These are phyloP conservation scores for Lasiodiplodia sp. DNA, from an alignment of 2,329 filamentous ascomycete genomes.

Conservation along the genomic window DNA sequence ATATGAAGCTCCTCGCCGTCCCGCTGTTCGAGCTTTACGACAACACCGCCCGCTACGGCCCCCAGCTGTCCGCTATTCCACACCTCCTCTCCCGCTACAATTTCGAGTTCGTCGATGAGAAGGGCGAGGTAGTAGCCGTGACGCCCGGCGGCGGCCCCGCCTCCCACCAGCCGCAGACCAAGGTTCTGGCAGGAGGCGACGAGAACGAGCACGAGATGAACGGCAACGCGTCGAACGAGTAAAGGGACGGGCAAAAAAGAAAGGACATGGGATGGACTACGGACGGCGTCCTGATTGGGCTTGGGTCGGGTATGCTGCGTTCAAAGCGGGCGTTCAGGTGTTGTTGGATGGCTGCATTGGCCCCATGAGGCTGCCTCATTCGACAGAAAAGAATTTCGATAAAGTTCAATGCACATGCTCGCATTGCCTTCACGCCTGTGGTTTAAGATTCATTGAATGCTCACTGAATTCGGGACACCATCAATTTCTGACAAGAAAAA, in stretches of 20 bases:
- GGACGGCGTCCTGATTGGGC: constrained; percentile 21
- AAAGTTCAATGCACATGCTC: constrained; percentile 13
- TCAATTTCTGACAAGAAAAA: not conserved
- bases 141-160: constrained; percentile 71
- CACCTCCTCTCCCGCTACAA: constrained; percentile 95
- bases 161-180: constrained; percentile 39
- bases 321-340: constrained; percentile 27
- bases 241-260: not conserved
- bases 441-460: not conserved
- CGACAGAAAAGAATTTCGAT: constrained; percentile 4
- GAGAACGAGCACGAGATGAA: constrained; percentile 21
- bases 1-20: constrained; percentile 98
- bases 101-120: constrained; percentile 96
- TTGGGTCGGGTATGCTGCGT: constrained; percentile 21
- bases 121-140: constrained; percentile 82
- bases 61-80: constrained; percentile 94
- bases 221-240: constrained; percentile 9
- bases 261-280: not conserved
- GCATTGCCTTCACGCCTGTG: not conserved
- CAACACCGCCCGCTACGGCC: constrained; percentile 92
- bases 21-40: constrained; percentile 98
- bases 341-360: constrained; percentile 5
- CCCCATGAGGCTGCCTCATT: not conserved
- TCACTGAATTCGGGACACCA: not conserved
- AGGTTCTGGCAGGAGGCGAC: constrained; percentile 43